Conservation (phyloP, 1,284 basidiomycete species). For the Cutaneotrichosporon cyanovorans region DNA sequence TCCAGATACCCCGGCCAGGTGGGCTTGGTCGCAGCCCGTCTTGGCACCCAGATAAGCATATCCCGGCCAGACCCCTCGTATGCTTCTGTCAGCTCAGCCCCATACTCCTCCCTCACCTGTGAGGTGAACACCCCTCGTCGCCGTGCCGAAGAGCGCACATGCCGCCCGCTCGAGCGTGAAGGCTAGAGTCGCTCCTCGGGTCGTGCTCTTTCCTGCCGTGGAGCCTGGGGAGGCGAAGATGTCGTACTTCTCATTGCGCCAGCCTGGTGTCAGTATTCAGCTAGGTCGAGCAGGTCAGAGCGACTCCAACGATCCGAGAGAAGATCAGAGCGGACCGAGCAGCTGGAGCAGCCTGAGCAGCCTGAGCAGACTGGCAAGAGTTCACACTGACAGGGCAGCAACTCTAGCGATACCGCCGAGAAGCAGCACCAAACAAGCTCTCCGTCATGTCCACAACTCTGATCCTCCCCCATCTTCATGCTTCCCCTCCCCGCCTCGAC, state of each 20-base stretch:
- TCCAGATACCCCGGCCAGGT: slow-evolving; percentile 54
- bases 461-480: background rate
- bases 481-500: background rate
- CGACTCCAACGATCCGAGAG: too few relatives aligned
- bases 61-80: slow-evolving; percentile 41
- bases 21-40: slow-evolving; percentile 73
- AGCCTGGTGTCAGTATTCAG: slow-evolving; percentile 50
- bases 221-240: slow-evolving; percentile 61
- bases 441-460: too few relatives aligned
- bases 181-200: slow-evolving; percentile 38
- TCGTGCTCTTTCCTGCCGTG: slow-evolving; percentile 45
- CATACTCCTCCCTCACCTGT: slow-evolving; percentile 23
- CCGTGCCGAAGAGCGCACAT: slow-evolving; percentile 77
- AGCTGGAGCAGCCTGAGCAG: too few relatives aligned
- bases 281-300: too few relatives aligned
- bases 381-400: too few relatives aligned
- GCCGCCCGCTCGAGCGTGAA: slow-evolving; percentile 79
- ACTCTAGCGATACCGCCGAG: too few relatives aligned
- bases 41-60: slow-evolving; percentile 76
- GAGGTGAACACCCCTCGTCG: slow-evolving; percentile 60
- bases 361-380: too few relatives aligned
- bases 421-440: too few relatives aligned
- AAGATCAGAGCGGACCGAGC: too few relatives aligned
- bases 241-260: slow-evolving; percentile 76
- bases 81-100: slow-evolving; percentile 17